phyloP scores from a whole-genome alignment of 345 rosid species.

The Corchorus olitorius region DNA sequence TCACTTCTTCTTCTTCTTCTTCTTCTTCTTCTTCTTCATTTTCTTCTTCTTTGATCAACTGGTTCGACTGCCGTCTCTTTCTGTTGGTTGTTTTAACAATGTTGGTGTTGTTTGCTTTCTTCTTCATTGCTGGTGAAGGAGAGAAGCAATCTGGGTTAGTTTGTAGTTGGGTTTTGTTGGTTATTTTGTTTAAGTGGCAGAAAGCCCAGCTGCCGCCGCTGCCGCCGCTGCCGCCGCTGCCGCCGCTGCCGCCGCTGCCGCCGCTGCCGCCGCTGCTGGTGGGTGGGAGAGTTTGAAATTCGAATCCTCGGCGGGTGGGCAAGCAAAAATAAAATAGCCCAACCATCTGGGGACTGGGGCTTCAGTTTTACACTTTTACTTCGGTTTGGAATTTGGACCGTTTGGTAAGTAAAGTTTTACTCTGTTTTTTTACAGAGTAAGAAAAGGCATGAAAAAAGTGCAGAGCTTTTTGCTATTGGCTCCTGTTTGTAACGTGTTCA shows the following conservation, averaged over 20 bases:
- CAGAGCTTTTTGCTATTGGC: too few species aligned
- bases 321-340: background rate
- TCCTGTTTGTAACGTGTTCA: background rate
- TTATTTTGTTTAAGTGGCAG: background rate
- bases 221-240: background rate
- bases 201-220: background rate
- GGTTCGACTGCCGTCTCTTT: background rate
- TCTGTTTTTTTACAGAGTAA: too few species aligned
- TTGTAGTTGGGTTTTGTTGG: background rate
- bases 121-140: background rate
- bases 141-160: background rate
- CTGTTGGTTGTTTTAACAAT: background rate
- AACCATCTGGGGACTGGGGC: background rate
- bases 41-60: background rate
- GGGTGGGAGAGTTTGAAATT: constrained; percentile 11
- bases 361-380: background rate
- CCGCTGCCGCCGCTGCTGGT: background rate
- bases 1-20: constrained; percentile 11
- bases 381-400: too few species aligned
- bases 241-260: background rate
- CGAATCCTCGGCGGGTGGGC: constrained; percentile 15
- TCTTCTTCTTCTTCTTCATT: constrained; percentile 17
- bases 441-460: too few species aligned
- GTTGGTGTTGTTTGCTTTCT: background rate
- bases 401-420: too few species aligned